Evolutionary conservation across 768 basidiomycete species (phyloP), one percentile per base, ranked within the genome.

Genomic region (Harrya chromipes): DNA sequence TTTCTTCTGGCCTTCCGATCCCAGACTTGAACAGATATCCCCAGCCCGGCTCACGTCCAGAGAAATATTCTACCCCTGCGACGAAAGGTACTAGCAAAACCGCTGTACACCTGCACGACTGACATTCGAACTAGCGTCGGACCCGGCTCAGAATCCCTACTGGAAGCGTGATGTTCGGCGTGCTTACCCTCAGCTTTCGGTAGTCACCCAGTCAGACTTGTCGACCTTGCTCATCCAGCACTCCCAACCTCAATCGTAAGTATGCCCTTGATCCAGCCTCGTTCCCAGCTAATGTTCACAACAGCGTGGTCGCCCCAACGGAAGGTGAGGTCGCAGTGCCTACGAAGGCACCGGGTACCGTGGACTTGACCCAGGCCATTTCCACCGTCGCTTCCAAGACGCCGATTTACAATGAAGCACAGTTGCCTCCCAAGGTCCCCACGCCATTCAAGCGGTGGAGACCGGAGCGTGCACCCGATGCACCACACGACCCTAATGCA

Each of bases 151-250:
- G 73, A 92, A 91, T 68, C 89, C 88, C 48, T 97, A 97, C 78
- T 94, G 87, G 85, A 95, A 95, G 70, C 89, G 94, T 53, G 94
- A 97, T 71, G 89, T 94, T 60, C 84, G 93, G 49, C 84, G 94
- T 44, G 83, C 83, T 31, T 97, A 94, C 69, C 92, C 94, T n/a
- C 90, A 87, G 58, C 83, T 93, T 24, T 94, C 92, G 3, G 83
- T 91, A 17, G 77, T 97, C 50, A 90, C 90, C 5, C 94, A 97
- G 72, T 64, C 80, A 6, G 85, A 94, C 60, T 73, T 97, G 21
- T 85, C 94, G 1, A 72, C 80, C 21, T 71, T 97, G 53, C 78
- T 97, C 39, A 81, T 95, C 52, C 82, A 93, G 47, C 89, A 92
- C 50, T 86, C 90, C 6, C 72, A 74, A 47, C 63, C 74, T 24